Conservation (phyloP, 768 basidiomycete genomes). For the Suillus decipiens region DNA sequence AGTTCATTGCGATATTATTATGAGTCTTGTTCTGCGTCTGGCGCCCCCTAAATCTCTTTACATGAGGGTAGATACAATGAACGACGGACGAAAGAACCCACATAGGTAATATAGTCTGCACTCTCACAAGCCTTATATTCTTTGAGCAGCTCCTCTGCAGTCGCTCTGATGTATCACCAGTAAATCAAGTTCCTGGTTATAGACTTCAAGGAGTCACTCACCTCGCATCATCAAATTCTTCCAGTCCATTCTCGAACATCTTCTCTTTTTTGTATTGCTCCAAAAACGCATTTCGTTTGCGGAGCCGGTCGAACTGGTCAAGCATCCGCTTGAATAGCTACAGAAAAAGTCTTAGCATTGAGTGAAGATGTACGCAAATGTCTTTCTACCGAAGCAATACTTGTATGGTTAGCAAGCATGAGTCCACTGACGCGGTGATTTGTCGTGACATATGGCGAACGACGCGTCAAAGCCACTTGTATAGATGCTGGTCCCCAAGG, state of each 20-base stretch:
- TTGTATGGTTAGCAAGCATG: conserved; percentile 99
- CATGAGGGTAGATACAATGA: conserved; percentile 4
- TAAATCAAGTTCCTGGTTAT: background rate
- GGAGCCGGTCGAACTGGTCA: conserved; percentile 88
- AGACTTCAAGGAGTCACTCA: conserved; percentile 33
- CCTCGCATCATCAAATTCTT: conserved; percentile 99
- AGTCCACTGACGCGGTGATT: conserved; percentile 96
- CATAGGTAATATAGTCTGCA: conserved; percentile 90
- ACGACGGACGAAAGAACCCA: conserved; percentile 34
- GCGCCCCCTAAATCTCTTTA: conserved; percentile 29
- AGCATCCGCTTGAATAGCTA: conserved; percentile 96
- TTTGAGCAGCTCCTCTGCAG: conserved; percentile 83
- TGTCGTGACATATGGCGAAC: conserved; percentile 83
- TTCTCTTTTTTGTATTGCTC: conserved; percentile 98
- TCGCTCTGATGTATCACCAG: conserved; percentile 52
- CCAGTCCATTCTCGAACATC: conserved; percentile 89
- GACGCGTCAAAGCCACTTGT: conserved; percentile 92
- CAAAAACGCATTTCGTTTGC: conserved; percentile 90
- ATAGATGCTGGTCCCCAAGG: conserved; percentile 99
- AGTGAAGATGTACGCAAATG: background rate
- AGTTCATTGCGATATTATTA: conserved; percentile 10
- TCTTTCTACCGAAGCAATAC: conserved; percentile 82
- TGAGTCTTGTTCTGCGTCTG: conserved; percentile 32
- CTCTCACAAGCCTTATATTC: conserved; percentile 98
- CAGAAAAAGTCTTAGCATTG: background rate